phyloP scores from a whole-genome alignment of 768 basidiomycete genomes.

The Lactarius hengduanensis region DNA sequence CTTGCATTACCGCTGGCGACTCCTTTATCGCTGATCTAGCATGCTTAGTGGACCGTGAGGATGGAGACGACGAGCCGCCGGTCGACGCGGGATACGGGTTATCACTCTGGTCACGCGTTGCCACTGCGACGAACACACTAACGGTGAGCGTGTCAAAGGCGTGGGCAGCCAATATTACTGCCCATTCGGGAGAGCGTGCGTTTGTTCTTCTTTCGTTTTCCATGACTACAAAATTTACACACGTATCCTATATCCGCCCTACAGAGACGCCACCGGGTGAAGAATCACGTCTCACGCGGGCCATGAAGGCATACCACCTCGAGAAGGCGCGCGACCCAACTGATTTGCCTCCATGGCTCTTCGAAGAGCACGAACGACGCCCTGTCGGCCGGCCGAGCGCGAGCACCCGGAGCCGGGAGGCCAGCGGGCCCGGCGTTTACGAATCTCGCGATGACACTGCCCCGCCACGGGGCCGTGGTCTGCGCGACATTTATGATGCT shows the following conservation, averaged over 20 bases:
- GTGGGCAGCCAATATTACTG: constrained; percentile 39
- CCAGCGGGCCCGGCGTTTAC: constrained; percentile 22
- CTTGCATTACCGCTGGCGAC: background rate
- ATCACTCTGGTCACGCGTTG: constrained; percentile 56
- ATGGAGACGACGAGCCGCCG: constrained; percentile 18
- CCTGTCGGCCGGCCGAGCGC: constrained; percentile 28
- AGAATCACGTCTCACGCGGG: constrained; percentile 59
- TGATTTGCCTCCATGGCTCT: constrained; percentile 67
- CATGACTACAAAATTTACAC: background rate
- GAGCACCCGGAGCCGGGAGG: constrained; percentile 25
- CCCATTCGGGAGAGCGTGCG: constrained; percentile 26
- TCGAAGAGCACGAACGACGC: constrained; percentile 54
- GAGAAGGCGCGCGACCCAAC: constrained; percentile 53
- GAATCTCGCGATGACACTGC: constrained; percentile 23
- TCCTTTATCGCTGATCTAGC: background rate
- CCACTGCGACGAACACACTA: constrained; percentile 51
- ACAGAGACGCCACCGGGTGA: constrained; percentile 52
- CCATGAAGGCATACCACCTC: constrained; percentile 67
- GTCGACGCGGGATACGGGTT: constrained; percentile 39
- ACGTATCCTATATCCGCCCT: background rate
- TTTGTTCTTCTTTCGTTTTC: background rate
- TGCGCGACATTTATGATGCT: constrained; percentile 42
- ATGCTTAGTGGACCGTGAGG: background rate
- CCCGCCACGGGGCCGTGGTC: constrained; percentile 33
- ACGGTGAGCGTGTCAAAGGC: constrained; percentile 59